Evolutionary conservation across 805 yeast species (phyloP).

Genomic region (Candida rishiriensis): DNA sequence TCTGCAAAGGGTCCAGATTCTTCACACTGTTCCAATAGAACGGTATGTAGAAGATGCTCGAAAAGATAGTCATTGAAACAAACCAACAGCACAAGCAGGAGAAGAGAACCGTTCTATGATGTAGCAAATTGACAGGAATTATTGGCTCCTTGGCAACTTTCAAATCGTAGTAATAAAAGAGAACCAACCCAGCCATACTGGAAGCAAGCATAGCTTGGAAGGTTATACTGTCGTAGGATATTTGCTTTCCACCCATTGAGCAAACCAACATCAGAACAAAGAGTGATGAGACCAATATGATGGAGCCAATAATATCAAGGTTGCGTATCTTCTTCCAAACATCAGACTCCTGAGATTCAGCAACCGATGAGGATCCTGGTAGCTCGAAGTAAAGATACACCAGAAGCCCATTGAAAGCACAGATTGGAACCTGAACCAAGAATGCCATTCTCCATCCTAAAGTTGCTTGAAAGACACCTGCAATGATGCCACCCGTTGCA

Average conservation of each 20-base stretch:
- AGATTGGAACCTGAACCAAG: conserved; percentile 46
- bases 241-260: conserved; percentile 58
- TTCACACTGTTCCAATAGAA: conserved; percentile 41
- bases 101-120: conserved; percentile 55
- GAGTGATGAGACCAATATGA: conserved; percentile 53
- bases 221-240: conserved; percentile 39
- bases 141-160: conserved; percentile 58
- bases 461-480: conserved; percentile 49
- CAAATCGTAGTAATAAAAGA: conserved; percentile 50
- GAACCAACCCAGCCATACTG: conserved; percentile 31
- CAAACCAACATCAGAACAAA: conserved; percentile 59
- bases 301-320: conserved; percentile 65
- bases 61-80: conserved; percentile 61
- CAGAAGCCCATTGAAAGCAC: conserved; percentile 37
- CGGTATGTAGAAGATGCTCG: conserved; percentile 67
- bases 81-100: conserved; percentile 69
- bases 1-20: conserved; percentile 21
- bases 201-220: conserved; percentile 32
- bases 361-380: conserved; percentile 45
- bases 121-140: conserved; percentile 54
- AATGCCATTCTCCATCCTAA: conserved; percentile 69
- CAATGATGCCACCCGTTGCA: conserved; percentile 64
- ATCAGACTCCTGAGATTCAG: conserved; percentile 43
- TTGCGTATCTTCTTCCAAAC: conserved; percentile 45
- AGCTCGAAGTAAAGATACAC: conserved; percentile 34